Conservation (phyloP, 257 asterid species). For the Scutellaria minor region DNA sequence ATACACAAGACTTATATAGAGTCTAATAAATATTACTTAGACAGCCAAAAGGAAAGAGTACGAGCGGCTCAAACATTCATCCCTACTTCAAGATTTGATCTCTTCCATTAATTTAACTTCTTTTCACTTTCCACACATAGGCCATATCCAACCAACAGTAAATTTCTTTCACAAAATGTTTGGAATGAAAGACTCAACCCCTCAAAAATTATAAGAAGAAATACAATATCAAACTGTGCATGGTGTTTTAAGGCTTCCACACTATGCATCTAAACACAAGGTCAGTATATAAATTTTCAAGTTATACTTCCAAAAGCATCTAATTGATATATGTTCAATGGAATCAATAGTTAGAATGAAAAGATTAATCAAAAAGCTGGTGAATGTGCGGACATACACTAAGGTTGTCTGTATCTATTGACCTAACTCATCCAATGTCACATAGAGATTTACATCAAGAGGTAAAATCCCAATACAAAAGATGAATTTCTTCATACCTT, state of each 20-base stretch:
- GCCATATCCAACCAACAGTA: not conserved
- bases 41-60: constrained; percentile 11
- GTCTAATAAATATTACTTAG: constrained; percentile 2
- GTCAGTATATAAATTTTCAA: constrained; percentile 1
- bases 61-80: constrained; percentile 8
- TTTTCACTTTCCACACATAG: constrained; percentile 22
- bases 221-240: too few relatives aligned
- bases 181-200: not conserved
- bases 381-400: not conserved
- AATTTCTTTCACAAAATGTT: not conserved
- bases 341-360: not conserved
- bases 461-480: not conserved
- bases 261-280: constrained; percentile 21
- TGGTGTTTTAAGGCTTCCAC: not conserved
- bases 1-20: not conserved
- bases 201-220: not conserved
- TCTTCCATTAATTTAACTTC: constrained; percentile 20
- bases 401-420: not conserved
- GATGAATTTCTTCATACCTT: constrained; percentile 53
- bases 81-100: not conserved
- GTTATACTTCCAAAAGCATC: not conserved
- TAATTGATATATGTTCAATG: not conserved
- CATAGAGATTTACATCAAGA: not conserved
- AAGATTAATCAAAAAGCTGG: not conserved
- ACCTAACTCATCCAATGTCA: not conserved